Evolutionary conservation across 225 moss, liverwort and hornwort genomes (phyloP).

Genomic region (Takakia lepidozioides): DNA sequence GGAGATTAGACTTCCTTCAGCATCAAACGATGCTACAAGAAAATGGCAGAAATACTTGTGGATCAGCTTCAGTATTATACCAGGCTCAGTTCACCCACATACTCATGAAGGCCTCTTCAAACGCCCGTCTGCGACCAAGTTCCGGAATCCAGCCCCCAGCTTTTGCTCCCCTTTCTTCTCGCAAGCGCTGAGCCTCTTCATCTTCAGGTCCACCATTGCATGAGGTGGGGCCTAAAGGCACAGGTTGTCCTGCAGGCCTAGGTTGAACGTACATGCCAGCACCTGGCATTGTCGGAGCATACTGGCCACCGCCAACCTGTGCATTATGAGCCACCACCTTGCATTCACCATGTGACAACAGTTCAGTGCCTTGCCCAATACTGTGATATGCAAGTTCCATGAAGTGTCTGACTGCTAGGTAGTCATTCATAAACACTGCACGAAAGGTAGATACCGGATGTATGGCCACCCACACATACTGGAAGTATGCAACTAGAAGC

Average conservation of each 20-base stretch:
- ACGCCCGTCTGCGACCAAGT: conserved; percentile 50
- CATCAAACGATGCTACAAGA: too few species aligned
- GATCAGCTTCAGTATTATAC: too few species aligned
- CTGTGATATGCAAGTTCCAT: too few species aligned
- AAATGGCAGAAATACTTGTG: too few species aligned
- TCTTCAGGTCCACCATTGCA: conserved; percentile 63
- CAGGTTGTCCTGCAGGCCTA: conserved; percentile 44
- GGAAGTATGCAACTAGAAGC: too few species aligned
- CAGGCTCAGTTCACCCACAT: conserved; percentile 70
- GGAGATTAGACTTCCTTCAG: too few species aligned
- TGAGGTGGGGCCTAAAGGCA: conserved; percentile 39
- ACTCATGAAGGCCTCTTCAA: conserved; percentile 76
- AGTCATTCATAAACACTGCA: too few species aligned
- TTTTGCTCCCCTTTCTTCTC: conserved; percentile 60
- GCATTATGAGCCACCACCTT: neutral
- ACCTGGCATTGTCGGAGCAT: conserved; percentile 63
- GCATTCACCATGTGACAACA: too few species aligned
- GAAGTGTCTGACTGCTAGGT: too few species aligned
- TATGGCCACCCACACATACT: too few species aligned
- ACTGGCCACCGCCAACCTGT: conserved; percentile 37
- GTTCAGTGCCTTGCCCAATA: too few species aligned
- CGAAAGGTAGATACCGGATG: too few species aligned
- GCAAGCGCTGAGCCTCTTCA: conserved; percentile 45
- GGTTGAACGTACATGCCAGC: conserved; percentile 61
- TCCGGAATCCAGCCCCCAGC: conserved; percentile 91